These are phyloP conservation scores for Gilbertella persicaria DNA, from an alignment of 371 early-diverging fungal genomes.

Conservation along the genomic window DNA sequence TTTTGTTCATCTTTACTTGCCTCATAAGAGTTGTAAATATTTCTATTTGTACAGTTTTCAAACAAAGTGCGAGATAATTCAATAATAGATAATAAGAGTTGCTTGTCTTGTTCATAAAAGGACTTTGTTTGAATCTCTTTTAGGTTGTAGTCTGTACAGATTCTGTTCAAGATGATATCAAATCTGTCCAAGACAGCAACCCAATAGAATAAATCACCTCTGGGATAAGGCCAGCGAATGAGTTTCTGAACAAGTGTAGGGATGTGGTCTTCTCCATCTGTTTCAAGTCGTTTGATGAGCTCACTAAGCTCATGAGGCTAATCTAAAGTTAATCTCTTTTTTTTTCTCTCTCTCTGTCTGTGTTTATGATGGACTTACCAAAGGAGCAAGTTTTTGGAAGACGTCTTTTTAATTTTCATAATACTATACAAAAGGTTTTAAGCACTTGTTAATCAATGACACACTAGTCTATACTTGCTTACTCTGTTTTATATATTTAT, in stretches of 20 bases:
- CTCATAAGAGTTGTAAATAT: constrained; percentile 91
- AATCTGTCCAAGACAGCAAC: constrained; percentile 91
- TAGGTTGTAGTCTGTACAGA: constrained; percentile 67
- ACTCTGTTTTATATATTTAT: too few species aligned
- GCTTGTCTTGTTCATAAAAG: constrained; percentile 56
- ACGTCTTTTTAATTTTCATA: constrained; percentile 73
- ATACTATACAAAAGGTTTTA: neutral
- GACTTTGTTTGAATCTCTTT: constrained; percentile 59
- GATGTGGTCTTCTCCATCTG: constrained; percentile 60
- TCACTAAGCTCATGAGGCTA: constrained; percentile 61
- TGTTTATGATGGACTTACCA: constrained; percentile 38
- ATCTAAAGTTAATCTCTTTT: neutral
- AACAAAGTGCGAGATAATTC: constrained; percentile 78
- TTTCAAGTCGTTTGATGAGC: constrained; percentile 57
- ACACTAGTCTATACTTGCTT: too few species aligned
- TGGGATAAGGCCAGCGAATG: constrained; percentile 76
- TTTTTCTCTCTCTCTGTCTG: neutral
- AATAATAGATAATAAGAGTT: constrained; percentile 72
- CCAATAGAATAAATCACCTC: constrained; percentile 95
- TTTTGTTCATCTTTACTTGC: constrained; percentile 40
- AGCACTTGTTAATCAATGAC: too few species aligned
- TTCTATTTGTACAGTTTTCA: constrained; percentile 94
- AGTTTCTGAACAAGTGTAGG: constrained; percentile 49
- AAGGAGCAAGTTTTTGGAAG: constrained; percentile 64
- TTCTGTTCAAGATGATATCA: constrained; percentile 75